Evolutionary conservation across 2,329 filamentous ascomycete species (phyloP).

Genomic region (Periconia sp.): DNA sequence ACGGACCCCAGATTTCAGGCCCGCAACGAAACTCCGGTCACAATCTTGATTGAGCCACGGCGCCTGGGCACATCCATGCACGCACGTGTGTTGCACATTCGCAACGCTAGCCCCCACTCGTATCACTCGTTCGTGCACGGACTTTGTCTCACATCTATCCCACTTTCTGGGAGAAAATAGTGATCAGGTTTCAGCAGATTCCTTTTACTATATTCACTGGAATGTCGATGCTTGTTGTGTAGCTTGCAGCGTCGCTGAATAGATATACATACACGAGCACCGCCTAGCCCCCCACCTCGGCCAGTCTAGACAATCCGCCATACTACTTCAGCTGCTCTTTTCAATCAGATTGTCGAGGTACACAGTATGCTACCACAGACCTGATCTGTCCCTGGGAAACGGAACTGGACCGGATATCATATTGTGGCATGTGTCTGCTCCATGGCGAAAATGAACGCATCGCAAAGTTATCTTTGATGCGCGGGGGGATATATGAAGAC

Average conservation of each 20-base stretch:
- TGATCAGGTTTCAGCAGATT: constrained; percentile 18
- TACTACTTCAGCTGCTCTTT: constrained; percentile 61
- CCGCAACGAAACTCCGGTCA: too few species aligned
- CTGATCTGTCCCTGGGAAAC: constrained; percentile 42
- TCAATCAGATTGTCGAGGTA: constrained; percentile 58
- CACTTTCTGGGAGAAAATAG: too few species aligned
- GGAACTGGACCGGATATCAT: constrained; percentile 42
- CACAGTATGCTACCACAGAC: constrained; percentile 47
- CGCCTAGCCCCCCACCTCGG: constrained; percentile 57
- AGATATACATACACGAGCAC: constrained; percentile 61
- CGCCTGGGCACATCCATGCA: too few species aligned
- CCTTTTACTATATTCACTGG: constrained; percentile 44
- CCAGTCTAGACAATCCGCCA: constrained; percentile 58
- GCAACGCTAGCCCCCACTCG: background rate
- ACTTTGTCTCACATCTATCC: background rate
- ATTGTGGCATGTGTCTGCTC: constrained; percentile 45
- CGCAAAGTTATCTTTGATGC: too few species aligned
- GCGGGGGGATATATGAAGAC: too few species aligned
- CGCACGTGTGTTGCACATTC: background rate
- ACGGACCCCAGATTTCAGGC: too few species aligned
- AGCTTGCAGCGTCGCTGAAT: constrained; percentile 55
- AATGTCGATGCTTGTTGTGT: constrained; percentile 56
- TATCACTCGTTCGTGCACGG: background rate
- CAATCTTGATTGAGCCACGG: too few species aligned
- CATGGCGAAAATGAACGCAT: constrained; percentile 23